phyloP scores from a whole-genome alignment of 2,329 filamentous ascomycete genomes.

The Colletotrichum shisoi region DNA sequence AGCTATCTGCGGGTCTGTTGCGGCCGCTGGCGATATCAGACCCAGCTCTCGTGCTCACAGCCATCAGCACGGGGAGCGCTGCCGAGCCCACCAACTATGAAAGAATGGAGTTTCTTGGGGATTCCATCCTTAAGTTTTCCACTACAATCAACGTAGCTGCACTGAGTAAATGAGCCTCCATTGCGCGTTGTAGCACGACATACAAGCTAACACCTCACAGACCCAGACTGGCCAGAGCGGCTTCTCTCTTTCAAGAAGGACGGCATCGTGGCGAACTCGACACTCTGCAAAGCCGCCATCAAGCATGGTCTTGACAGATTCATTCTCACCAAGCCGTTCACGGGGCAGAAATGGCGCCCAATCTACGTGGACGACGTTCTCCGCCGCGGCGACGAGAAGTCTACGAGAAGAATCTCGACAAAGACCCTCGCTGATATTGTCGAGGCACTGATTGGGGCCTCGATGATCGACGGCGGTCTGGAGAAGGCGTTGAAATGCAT shows the following conservation, averaged over 20 bases:
- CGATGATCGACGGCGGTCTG: slow-evolving; percentile 74
- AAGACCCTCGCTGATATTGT: slow-evolving; percentile 89
- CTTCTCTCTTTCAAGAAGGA: slow-evolving; percentile 75
- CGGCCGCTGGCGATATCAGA: slow-evolving; percentile 59
- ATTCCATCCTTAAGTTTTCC: slow-evolving; percentile 80
- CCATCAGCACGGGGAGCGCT: slow-evolving; percentile 73
- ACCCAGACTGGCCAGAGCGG: slow-evolving; percentile 77
- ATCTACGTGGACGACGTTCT: slow-evolving; percentile 59
- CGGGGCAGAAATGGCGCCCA: slow-evolving; percentile 75
- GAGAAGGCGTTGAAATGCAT: slow-evolving; percentile 70
- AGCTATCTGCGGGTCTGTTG: slow-evolving; percentile 66
- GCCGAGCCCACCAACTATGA: slow-evolving; percentile 75
- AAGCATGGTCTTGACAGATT: slow-evolving; percentile 73
- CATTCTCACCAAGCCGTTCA: slow-evolving; percentile 74
- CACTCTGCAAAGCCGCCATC: slow-evolving; percentile 71
- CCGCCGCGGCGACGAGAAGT: slow-evolving; percentile 36
- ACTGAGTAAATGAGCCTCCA: slow-evolving; percentile 52
- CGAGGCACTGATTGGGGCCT: slow-evolving; percentile 82
- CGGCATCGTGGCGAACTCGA: slow-evolving; percentile 74
- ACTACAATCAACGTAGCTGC: slow-evolving; percentile 70
- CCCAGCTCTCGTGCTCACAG: slow-evolving; percentile 64
- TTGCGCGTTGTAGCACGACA: not conserved
- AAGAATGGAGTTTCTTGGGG: slow-evolving; percentile 85
- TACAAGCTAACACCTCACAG: slow-evolving; percentile 47
- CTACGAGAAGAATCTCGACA: slow-evolving; percentile 61